phyloP scores from a whole-genome alignment of 2,329 filamentous ascomycete genomes.

The Arachnomyces sp. region DNA sequence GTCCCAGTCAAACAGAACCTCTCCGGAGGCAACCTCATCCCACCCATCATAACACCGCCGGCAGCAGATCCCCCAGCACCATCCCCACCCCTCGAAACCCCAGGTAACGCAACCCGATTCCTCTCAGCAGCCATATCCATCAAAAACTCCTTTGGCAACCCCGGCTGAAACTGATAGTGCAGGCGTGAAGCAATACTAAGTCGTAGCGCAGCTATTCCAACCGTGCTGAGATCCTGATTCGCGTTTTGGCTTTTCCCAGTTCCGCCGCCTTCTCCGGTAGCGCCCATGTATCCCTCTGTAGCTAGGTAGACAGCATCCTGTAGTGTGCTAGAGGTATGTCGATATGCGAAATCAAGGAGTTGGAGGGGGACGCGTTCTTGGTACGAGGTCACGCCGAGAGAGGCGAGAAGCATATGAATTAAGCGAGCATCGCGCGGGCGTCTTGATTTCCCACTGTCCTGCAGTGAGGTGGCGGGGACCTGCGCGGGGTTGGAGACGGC shows the following conservation, averaged over 20 bases:
- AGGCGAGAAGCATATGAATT: constrained; percentile 44
- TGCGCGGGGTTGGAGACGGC: constrained; percentile 23
- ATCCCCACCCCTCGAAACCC: constrained; percentile 39
- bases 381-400: constrained; percentile 42
- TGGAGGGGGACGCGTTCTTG: constrained; percentile 47
- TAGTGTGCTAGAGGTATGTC: constrained; percentile 46
- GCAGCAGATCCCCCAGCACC: constrained; percentile 15
- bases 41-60: constrained; percentile 38
- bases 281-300: constrained; percentile 43
- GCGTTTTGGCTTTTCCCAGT: constrained; percentile 26
- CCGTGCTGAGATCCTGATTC: constrained; percentile 39
- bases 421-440: constrained; percentile 44
- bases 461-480: constrained; percentile 36
- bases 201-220: constrained; percentile 52
- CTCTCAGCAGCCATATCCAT: constrained; percentile 50
- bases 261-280: constrained; percentile 19
- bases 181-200: constrained; percentile 54
- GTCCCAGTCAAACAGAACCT: constrained; percentile 53
- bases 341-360: constrained; percentile 47
- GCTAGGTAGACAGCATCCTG: constrained; percentile 47
- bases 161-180: constrained; percentile 53
- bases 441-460: constrained; percentile 40
- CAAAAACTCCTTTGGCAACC: constrained; percentile 56
- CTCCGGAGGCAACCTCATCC: constrained; percentile 55
- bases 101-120: constrained; percentile 47